These are phyloP conservation scores for Monosporozyma servazzii DNA, from an alignment of 805 yeast genomes.

Conservation along the genomic window DNA sequence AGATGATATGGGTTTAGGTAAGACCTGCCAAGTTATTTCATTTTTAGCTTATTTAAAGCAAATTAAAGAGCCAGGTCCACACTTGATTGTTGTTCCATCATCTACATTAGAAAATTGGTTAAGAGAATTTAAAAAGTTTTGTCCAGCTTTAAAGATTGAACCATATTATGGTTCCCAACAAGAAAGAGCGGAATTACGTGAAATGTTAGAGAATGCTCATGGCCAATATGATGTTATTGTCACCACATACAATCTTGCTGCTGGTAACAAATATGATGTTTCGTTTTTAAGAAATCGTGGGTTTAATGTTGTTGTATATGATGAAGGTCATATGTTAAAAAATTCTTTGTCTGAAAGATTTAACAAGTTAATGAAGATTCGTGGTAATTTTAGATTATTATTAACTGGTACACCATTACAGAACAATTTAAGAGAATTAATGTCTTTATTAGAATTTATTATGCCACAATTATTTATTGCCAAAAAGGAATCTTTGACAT, in stretches of 20 bases:
- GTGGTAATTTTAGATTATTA: slow-evolving; percentile 74
- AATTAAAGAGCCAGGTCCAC: slow-evolving; percentile 57
- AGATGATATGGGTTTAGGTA: slow-evolving; percentile 98
- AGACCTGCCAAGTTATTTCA: slow-evolving; percentile 92
- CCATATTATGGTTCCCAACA: slow-evolving; percentile 87
- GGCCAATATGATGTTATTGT: slow-evolving; percentile 75
- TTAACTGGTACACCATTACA: slow-evolving; percentile 97
- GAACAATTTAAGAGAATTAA: slow-evolving; percentile 81
- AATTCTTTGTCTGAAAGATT: slow-evolving; percentile 85
- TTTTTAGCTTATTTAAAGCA: slow-evolving; percentile 81
- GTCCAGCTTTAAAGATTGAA: slow-evolving; percentile 72
- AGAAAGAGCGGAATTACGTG: slow-evolving; percentile 80
- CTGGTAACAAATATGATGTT: slow-evolving; percentile 76
- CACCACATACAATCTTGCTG: slow-evolving; percentile 87
- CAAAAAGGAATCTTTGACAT: slow-evolving; percentile 70
- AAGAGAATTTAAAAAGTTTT: slow-evolving; percentile 82
- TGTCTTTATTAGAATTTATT: slow-evolving; percentile 84
- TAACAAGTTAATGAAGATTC: slow-evolving; percentile 71
- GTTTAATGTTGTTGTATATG: slow-evolving; percentile 86
- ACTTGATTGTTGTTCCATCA: slow-evolving; percentile 89
- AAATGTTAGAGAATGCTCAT: slow-evolving; percentile 45
- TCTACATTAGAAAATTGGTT: slow-evolving; percentile 97
- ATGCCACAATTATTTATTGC: slow-evolving; percentile 75
- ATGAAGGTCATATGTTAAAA: slow-evolving; percentile 96
- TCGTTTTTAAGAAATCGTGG: slow-evolving; percentile 63